phyloP scores from a whole-genome alignment of 139 green algal species.

The Pleodorina starrii region DNA sequence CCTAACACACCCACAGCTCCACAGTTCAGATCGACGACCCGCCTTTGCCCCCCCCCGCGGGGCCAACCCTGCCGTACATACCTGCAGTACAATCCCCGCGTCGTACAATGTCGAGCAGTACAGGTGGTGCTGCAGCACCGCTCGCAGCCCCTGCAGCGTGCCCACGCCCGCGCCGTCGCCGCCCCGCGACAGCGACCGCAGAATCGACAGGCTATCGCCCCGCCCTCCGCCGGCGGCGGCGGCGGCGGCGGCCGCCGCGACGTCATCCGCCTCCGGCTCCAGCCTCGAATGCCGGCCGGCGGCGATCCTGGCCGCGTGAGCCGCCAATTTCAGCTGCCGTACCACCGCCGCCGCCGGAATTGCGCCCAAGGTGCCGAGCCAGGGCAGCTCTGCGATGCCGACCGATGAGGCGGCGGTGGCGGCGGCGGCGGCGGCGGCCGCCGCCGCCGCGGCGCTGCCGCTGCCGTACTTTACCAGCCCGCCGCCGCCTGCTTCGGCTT shows the following conservation, averaged over 20 bases:
- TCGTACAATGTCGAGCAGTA: constrained; percentile 71
- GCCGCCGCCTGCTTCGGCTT: too few relatives aligned
- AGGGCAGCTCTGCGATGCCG: not conserved
- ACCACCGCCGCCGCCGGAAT: not conserved
- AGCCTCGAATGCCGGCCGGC: not conserved
- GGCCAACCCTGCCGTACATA: too few relatives aligned
- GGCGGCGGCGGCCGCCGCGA: not conserved
- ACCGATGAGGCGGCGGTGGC: not conserved
- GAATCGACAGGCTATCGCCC: constrained; percentile 37
- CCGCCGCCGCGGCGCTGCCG: not conserved
- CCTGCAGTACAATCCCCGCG: constrained; percentile 43
- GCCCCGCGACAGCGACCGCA: not conserved
- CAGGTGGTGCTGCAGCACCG: constrained; percentile 70
- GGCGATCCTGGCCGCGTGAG: not conserved
- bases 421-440: not conserved
- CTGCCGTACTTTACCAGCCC: too few relatives aligned
- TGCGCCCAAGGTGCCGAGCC: not conserved
- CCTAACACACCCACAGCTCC: too few relatives aligned
- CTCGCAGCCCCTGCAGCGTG: constrained; percentile 49
- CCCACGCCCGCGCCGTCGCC: constrained; percentile 1
- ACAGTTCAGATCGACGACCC: too few relatives aligned
- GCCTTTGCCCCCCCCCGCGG: too few relatives aligned
- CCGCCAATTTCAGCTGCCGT: constrained; percentile 17
- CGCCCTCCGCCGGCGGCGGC: not conserved
- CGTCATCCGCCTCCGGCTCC: not conserved